Conservation (phyloP, 768 basidiomycete genomes). For the Sporobolomyces phaffii region DNA sequence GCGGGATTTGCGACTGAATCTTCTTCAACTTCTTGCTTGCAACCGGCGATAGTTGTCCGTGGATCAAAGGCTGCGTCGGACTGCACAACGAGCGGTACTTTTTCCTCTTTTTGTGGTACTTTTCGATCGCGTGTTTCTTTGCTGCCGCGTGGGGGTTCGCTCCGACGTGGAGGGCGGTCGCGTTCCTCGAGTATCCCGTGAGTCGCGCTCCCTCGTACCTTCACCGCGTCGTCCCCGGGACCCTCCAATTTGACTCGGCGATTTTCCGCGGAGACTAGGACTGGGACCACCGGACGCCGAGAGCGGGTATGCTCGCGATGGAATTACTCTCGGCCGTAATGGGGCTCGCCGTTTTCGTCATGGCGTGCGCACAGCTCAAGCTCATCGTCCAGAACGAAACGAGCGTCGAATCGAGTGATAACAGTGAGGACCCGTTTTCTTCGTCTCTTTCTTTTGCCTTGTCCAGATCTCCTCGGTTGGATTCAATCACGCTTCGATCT, state of each 20-base stretch:
- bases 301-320: constrained; percentile 61
- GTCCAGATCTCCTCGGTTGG: neutral
- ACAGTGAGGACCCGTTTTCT: constrained; percentile 47
- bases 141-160: constrained; percentile 62
- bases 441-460: neutral
- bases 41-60: constrained; percentile 47
- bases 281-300: constrained; percentile 65
- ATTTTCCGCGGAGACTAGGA: no score
- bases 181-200: constrained; percentile 51
- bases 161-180: constrained; percentile 55
- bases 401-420: constrained; percentile 81
- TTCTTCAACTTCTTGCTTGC: no score
- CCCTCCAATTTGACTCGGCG: no score
- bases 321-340: constrained; percentile 73
- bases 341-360: constrained; percentile 64
- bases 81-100: constrained; percentile 94
- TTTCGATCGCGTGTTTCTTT: constrained; percentile 64
- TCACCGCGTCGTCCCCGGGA: neutral
- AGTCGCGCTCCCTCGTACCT: constrained; percentile 1
- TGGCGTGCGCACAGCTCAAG: constrained; percentile 66
- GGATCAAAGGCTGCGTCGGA: constrained; percentile 64
- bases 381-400: constrained; percentile 71
- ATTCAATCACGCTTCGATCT: no score
- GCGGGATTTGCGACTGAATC: no score
- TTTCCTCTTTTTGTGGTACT: constrained; percentile 88